A percentile compares a stretch with the other conserved stretches of the same genome.
phyloP scores from a whole-genome alignment of 2,329 filamentous ascomycete species.

The Huntiella bhutanensis region DNA sequence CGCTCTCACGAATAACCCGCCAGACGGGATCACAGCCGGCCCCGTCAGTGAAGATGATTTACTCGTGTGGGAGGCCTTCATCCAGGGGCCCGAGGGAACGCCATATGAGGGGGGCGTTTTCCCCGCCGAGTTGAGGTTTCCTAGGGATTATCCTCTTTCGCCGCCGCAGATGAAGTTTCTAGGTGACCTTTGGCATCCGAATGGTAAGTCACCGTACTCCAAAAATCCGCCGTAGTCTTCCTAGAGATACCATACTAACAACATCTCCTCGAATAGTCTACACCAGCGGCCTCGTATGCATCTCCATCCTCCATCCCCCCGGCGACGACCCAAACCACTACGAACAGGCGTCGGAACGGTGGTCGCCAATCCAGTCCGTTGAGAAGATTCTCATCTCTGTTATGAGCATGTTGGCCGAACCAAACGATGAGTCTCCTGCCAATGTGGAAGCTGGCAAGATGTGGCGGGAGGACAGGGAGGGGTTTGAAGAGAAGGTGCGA shows the following conservation, averaged over 20 bases:
- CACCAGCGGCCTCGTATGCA: constrained; percentile 79
- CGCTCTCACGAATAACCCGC: constrained; percentile 78
- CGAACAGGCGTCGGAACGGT: constrained; percentile 86
- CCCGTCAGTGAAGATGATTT: constrained; percentile 89
- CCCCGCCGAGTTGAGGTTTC: constrained; percentile 84
- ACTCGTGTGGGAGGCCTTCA: constrained; percentile 88
- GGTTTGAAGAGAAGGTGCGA: constrained; percentile 75
- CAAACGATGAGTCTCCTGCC: constrained; percentile 89
- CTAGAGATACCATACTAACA: background rate
- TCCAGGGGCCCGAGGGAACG: constrained; percentile 86
- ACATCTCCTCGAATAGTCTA: constrained; percentile 43
- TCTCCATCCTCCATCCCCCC: constrained; percentile 91
- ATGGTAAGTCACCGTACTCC: constrained; percentile 38
- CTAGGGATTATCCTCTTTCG: constrained; percentile 88
- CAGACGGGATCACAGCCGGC: constrained; percentile 93
- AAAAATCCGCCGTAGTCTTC: background rate
- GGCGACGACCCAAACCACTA: constrained; percentile 98
- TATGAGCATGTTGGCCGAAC: constrained; percentile 96
- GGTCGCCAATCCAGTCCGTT: constrained; percentile 91
- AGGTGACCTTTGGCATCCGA: constrained; percentile 89
- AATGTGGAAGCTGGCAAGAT: constrained; percentile 93
- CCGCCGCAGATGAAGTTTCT: constrained; percentile 94
- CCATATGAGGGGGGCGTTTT: constrained; percentile 94
- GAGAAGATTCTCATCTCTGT: constrained; percentile 95
- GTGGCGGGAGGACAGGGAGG: constrained; percentile 68